Evolutionary conservation across 2,329 filamentous ascomycete genomes (phyloP).

Genomic region (Piedraia hortae): DNA sequence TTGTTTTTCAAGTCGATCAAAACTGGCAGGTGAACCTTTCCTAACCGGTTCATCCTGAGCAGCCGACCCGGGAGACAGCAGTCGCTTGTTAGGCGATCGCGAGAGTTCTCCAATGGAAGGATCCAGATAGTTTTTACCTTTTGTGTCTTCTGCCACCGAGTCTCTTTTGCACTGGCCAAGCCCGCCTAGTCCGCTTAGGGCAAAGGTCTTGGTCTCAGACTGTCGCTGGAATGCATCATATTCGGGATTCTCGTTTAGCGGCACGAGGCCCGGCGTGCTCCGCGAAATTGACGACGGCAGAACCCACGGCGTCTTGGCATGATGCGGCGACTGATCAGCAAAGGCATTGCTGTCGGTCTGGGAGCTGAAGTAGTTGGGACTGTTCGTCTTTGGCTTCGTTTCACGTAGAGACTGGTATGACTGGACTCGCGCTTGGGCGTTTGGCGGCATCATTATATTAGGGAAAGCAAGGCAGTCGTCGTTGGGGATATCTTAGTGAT

Average conservation of each 20-base stretch:
- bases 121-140: slow-evolving; percentile 9
- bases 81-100: slow-evolving; percentile 21
- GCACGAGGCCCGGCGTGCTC: slow-evolving; percentile 42
- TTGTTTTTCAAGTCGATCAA: slow-evolving; percentile 9
- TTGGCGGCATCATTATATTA: too few species aligned
- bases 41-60: slow-evolving; percentile 17
- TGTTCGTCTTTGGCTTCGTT: slow-evolving; percentile 19
- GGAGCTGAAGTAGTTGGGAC: slow-evolving; percentile 73
- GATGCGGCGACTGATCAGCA: slow-evolving; percentile 13
- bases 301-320: slow-evolving; percentile 48
- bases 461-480: too few species aligned
- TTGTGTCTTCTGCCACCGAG: slow-evolving; percentile 6
- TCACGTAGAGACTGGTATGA: too few species aligned
- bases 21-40: slow-evolving; percentile 20
- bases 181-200: slow-evolving; percentile 14
- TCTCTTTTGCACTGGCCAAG: slow-evolving; percentile 6
- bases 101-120: slow-evolving; percentile 8
- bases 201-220: slow-evolving; percentile 30
- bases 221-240: slow-evolving; percentile 55
- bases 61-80: slow-evolving; percentile 19
- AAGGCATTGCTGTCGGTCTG: slow-evolving; percentile 36
- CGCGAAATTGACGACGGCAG: slow-evolving; percentile 41
- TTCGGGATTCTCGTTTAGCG: slow-evolving; percentile 51
- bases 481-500: too few species aligned
- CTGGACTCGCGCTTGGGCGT: too few species aligned